Percentiles rank a stretch among this genome's conserved stretches.
Evolutionary conservation across 805 yeast species (phyloP).

Genomic region (Myxozyma geophila): DNA sequence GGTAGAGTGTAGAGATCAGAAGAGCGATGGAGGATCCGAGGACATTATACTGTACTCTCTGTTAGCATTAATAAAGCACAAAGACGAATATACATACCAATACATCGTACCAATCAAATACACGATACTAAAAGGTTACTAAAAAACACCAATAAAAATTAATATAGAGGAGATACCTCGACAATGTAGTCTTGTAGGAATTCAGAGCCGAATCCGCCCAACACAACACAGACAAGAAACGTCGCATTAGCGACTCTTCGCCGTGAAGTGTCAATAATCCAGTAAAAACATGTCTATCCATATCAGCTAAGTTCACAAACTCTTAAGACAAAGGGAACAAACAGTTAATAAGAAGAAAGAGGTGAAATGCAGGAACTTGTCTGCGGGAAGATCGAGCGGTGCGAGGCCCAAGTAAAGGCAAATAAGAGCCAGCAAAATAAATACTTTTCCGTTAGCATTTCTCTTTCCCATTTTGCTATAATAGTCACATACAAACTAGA

Average conservation of each 20-base stretch:
- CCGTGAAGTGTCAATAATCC: slow-evolving; percentile 49
- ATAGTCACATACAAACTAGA: not conserved
- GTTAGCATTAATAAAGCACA: not conserved
- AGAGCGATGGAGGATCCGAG: slow-evolving; percentile 46
- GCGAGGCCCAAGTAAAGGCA: slow-evolving; percentile 44
- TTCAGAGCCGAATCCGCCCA: slow-evolving; percentile 51
- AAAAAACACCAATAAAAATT: not conserved
- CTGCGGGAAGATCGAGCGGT: slow-evolving; percentile 47
- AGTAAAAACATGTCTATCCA: slow-evolving; percentile 45
- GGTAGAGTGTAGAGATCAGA: slow-evolving; percentile 44
- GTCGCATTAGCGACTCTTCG: slow-evolving; percentile 46
- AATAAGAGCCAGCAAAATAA: slow-evolving; percentile 34
- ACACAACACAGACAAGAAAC: slow-evolving; percentile 43
- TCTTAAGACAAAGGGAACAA: not conserved
- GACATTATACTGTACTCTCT: slow-evolving; percentile 43
- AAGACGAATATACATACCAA: slow-evolving; percentile 38
- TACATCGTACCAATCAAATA: slow-evolving; percentile 47
- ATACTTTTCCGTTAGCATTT: slow-evolving; percentile 31
- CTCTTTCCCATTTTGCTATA: not conserved
- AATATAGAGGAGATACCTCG: slow-evolving; percentile 34
- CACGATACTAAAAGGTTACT: slow-evolving; percentile 39
- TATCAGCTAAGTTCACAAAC: not conserved
- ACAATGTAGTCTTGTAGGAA: slow-evolving; percentile 44
- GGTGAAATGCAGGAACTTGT: slow-evolving; percentile 47
- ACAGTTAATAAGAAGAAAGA: slow-evolving; percentile 47